Evolutionary conservation across 2,329 filamentous ascomycete species (phyloP), one percentile per base, ranked within the genome.

Genomic region (Hyphodiscus sp.): DNA sequence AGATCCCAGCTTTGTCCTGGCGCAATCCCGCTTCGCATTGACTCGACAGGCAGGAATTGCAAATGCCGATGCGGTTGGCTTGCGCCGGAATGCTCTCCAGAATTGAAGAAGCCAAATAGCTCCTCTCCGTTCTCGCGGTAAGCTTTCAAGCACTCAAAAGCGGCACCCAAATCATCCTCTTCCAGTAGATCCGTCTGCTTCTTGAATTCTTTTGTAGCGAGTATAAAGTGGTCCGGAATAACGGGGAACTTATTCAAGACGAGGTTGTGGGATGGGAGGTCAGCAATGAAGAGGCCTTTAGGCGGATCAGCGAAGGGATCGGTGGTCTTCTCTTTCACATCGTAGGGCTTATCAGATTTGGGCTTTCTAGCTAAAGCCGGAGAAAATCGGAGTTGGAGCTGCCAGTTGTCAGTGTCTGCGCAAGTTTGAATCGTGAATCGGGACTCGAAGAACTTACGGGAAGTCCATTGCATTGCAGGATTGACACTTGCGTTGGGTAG

Each of bases 201-300:
- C 64, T 81, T 79, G 66, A 83, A 82, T 1, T 71, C 68, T n/a
- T 71, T 78, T 0, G 86, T 90, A 0, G 82, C 79, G 47, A 90
- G 76, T 60, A 90, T 87, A 65, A 87, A 87, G 70, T 90, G 86
- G 62, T 83, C 77, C 0, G 80, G 77, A 33, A 87, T 83, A 47
- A 90, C 71, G 47, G 86, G 85, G 62, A 86, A 90, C 68, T 89
- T 90, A 74, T 90, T 90, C 42, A 90, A 73, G 1, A 90, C 80
- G 43, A 89, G 74, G 54, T 77, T 75, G 67, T 90, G 85, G 9
- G 72, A 68, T 0, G 80, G 72, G 8, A 87, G 63, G 16, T 77
- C 68, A 44, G 83, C 69, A 41, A 85, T 72, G 52, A 86, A 76
- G 10, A 80, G 71, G 5, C 76, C 72, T 2, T 72, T 63, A 0